These are phyloP conservation scores for Xanthoconium separans DNA, from an alignment of 1,284 basidiomycete species.

Conservation along the genomic window DNA sequence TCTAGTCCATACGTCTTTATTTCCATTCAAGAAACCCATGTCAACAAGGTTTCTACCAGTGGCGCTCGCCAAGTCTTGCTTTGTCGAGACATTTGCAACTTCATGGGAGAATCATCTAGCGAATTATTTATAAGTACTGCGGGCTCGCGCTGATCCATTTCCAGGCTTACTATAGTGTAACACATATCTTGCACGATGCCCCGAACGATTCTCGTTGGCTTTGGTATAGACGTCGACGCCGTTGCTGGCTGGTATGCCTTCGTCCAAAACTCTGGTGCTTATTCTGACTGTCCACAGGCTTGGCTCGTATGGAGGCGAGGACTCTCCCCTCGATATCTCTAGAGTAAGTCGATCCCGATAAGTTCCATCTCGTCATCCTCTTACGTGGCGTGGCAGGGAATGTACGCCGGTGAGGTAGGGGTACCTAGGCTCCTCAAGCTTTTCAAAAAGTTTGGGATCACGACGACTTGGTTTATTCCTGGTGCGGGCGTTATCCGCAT, in stretches of 20 bases:
- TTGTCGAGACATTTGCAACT: neutral
- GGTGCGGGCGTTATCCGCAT: conserved; percentile 34
- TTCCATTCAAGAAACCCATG: neutral
- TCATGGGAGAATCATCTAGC: neutral
- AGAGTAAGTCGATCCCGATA: conserved; percentile 29
- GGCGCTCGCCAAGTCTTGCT: too few species aligned
- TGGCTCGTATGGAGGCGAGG: conserved; percentile 68
- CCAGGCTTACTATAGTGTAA: too few species aligned
- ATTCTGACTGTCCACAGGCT: conserved; percentile 43
- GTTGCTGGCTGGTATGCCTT: conserved; percentile 57
- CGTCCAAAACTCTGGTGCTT: neutral
- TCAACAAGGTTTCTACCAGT: too few species aligned
- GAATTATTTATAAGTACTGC: neutral
- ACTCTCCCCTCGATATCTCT: conserved; percentile 65
- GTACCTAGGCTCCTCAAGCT: conserved; percentile 66
- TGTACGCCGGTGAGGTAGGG: conserved; percentile 76
- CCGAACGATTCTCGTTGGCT: conserved; percentile 47
- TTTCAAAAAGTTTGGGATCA: conserved; percentile 72
- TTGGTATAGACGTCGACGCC: conserved; percentile 65
- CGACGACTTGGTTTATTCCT: conserved; percentile 73
- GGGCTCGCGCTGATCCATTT: neutral
- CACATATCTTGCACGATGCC: conserved; percentile 38
- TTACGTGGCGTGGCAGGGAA: conserved; percentile 41
- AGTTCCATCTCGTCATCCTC: neutral
- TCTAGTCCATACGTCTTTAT: too few species aligned